A percentile compares a stretch with the other conserved stretches of the same genome.
Evolutionary conservation across 176 grass and related monocot species (phyloP).

Genomic region (Triticum timopheevii): DNA sequence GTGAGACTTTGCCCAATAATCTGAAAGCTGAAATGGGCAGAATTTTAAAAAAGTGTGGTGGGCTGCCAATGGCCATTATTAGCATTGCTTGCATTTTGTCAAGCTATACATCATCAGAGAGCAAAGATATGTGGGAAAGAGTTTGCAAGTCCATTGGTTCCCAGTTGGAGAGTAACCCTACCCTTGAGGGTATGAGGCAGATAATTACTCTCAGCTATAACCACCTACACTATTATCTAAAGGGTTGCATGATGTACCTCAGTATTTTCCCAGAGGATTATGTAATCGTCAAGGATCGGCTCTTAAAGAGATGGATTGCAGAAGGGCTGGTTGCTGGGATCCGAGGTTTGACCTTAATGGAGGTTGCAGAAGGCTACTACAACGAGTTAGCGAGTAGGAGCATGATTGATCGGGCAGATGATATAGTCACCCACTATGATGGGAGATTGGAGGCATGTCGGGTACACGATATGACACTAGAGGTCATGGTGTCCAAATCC

Average conservation of each 20-base stretch:
- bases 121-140: not conserved
- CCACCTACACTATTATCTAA: not conserved
- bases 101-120: not conserved
- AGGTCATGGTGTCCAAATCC: not conserved
- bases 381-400: not conserved
- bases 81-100: not conserved
- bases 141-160: not conserved
- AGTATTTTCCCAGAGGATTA: not conserved
- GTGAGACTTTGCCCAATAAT: rapidly evolving
- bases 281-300: not conserved
- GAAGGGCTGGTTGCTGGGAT: not conserved
- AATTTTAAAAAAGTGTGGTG: not conserved
- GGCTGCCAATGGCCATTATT: not conserved
- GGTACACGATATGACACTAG: not conserved
- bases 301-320: not conserved
- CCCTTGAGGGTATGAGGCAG: not conserved
- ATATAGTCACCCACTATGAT: not conserved
- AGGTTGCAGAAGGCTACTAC: not conserved
- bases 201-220: not conserved
- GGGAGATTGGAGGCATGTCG: not conserved
- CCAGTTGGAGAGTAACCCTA: not conserved
- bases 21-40: rapidly evolving
- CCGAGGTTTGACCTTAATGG: not conserved
- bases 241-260: constrained; percentile 12
- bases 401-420: not conserved